Percentiles rank a stretch among this genome's conserved stretches.
Evolutionary conservation across 2,329 filamentous ascomycete genomes (phyloP).

Genomic region (Trichophyton equinum): DNA sequence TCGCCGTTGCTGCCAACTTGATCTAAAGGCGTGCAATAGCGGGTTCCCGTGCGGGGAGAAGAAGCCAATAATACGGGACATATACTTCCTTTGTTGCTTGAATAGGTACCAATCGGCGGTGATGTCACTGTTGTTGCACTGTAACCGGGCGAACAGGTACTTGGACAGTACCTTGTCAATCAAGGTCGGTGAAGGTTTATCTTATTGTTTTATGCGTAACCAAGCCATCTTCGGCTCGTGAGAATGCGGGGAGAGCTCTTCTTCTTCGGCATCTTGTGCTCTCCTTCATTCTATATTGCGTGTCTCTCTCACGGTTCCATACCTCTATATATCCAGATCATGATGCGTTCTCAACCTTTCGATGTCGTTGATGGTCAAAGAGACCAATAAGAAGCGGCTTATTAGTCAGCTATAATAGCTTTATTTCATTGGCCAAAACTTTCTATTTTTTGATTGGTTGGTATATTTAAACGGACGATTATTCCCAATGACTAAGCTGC

Average conservation of each 20-base stretch:
- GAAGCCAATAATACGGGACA: not conserved
- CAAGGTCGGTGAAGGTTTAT: not conserved
- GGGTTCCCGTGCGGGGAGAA: not conserved
- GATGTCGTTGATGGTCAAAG: no score
- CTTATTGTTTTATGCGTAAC: not conserved
- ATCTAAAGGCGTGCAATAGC: not conserved
- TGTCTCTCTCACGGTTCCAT: not conserved
- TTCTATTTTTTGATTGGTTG: not conserved
- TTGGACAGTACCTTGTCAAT: not conserved
- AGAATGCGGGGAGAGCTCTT: not conserved
- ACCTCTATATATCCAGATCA: no score
- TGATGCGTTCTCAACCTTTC: no score
- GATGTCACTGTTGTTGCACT: not conserved
- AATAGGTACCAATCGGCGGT: not conserved
- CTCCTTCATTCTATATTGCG: not conserved
- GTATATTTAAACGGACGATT: not conserved
- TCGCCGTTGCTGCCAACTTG: not conserved
- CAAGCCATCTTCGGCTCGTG: not conserved
- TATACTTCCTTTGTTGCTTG: not conserved
- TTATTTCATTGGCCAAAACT: not conserved
- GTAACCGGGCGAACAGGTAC: not conserved
- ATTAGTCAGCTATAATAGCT: not conserved
- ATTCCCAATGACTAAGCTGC: not conserved
- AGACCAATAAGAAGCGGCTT: not conserved
- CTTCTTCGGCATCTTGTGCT: not conserved